Percentiles rank a stretch among this genome's conserved stretches.
Evolutionary conservation across 108 stramenopile genomes (phyloP).

Genomic region (Nitzschia sp.): DNA sequence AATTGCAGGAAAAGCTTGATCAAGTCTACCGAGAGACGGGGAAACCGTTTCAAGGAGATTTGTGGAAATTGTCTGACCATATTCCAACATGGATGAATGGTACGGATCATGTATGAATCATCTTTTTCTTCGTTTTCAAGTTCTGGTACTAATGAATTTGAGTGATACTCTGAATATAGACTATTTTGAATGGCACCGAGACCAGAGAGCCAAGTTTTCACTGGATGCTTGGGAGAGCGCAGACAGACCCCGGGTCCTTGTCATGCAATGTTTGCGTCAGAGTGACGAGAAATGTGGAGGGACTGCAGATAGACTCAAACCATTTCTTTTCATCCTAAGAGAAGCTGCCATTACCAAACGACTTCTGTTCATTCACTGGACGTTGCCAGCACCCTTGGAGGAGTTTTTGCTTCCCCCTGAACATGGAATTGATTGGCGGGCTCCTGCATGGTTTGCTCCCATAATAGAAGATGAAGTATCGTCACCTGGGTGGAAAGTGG

Average conservation of each 20-base stretch:
- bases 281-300: constrained; percentile 37
- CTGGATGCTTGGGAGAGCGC: constrained; percentile 12
- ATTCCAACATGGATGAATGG: constrained; percentile 54
- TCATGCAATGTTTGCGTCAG: constrained; percentile 38
- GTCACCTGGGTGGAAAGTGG: not conserved
- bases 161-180: constrained; percentile 18
- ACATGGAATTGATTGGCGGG: constrained; percentile 51
- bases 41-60: constrained; percentile 11
- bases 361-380: constrained; percentile 44
- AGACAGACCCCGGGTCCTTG: constrained; percentile 5
- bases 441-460: constrained; percentile 19
- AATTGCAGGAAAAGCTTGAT: constrained; percentile 18
- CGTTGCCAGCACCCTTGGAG: constrained; percentile 31
- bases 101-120: constrained; percentile 2
- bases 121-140: not conserved
- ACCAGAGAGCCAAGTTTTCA: constrained; percentile 16
- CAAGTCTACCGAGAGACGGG: constrained; percentile 2
- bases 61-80: constrained; percentile 35
- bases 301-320: constrained; percentile 34
- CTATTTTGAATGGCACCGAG: constrained; percentile 43
- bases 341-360: constrained; percentile 30
- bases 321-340: constrained; percentile 25
- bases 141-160: not conserved
- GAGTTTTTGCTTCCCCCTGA: constrained; percentile 42
- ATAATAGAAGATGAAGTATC: not conserved